Evolutionary conservation across 257 asterid species (phyloP), one percentile per base, ranked within the genome.

Genomic region (Euphrasia confusa): DNA sequence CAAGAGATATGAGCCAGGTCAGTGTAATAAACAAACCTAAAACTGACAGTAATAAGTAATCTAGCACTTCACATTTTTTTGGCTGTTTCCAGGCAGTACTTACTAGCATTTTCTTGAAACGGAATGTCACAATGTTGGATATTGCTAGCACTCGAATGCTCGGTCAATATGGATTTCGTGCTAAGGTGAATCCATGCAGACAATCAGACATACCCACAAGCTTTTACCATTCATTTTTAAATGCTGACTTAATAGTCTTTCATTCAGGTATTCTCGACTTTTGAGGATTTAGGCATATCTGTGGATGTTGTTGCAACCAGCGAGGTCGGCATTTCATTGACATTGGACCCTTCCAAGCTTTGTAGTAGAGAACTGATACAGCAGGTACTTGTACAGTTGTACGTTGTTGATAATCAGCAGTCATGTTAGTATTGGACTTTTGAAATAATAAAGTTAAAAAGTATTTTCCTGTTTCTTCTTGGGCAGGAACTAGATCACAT

Each of bases 291-390:
- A 60, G 96, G 90, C 70, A 90, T 90, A 71, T 87, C 95, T n/a
- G 97, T 90, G 56, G 97, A 90, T 76, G 97, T 90, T 68, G 97
- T 87, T 54, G 97, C 97, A 47, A 90, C 97, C 44, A 90, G 95
- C 76, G 97, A 90, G 79, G 97, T 90, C 48, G 83, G 95, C 77
- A 87, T 90, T 55, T 90, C 97, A 56, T 79, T 90, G 83, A 90
- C 95, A 9, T 71, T 90, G 73, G 97, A 90, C 73, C 96, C 97
- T 27, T 90, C 95, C 70, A 87, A 90, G 87, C 85, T 90, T 50
- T 90, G 97, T 95, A 87, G 95, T 75, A 79, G 96, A 79, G 97
- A 87, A 80, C 79, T 90, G 70, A 83, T 87, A 79, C 90, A 83
- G 92, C 95, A 90, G 95, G 95, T 94, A 81, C 83, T 85, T 69